phyloP scores from a whole-genome alignment of 2,329 filamentous ascomycete species.

The Paramyrothecium roridum region DNA sequence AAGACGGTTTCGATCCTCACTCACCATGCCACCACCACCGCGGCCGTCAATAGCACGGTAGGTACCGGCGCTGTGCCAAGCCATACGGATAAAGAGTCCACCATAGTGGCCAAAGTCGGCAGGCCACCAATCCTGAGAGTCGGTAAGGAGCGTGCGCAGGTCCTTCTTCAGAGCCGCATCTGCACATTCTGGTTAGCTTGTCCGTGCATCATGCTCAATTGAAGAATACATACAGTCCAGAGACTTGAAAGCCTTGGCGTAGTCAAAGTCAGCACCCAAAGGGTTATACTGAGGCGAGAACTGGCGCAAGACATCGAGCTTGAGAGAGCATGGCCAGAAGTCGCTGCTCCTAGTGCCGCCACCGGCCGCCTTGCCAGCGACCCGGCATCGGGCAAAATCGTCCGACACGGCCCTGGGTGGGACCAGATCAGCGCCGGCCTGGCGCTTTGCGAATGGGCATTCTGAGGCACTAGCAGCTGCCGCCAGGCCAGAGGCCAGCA shows the following conservation, averaged over 20 bases:
- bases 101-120: conserved; percentile 81
- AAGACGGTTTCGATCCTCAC: too few species aligned
- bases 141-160: conserved; percentile 66
- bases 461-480: not conserved
- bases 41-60: conserved; percentile 74
- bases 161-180: conserved; percentile 69
- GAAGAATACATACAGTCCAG: conserved; percentile 61
- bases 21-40: conserved; percentile 63
- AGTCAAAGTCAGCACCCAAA: conserved; percentile 64
- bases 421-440: not conserved
- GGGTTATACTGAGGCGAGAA: conserved; percentile 63
- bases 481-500: not conserved
- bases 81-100: conserved; percentile 76
- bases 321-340: conserved; percentile 72
- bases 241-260: conserved; percentile 67
- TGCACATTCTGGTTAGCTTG: not conserved
- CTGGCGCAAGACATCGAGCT: conserved; percentile 71
- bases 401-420: not conserved
- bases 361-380: conserved; percentile 43
- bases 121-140: conserved; percentile 79
- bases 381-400: conserved; percentile 13
- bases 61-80: conserved; percentile 77
- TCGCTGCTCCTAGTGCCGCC: conserved; percentile 66
- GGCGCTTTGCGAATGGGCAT: not conserved
- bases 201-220: not conserved